phyloP scores from a whole-genome alignment of 305 asterid species.

The Nicotiana rustica region DNA sequence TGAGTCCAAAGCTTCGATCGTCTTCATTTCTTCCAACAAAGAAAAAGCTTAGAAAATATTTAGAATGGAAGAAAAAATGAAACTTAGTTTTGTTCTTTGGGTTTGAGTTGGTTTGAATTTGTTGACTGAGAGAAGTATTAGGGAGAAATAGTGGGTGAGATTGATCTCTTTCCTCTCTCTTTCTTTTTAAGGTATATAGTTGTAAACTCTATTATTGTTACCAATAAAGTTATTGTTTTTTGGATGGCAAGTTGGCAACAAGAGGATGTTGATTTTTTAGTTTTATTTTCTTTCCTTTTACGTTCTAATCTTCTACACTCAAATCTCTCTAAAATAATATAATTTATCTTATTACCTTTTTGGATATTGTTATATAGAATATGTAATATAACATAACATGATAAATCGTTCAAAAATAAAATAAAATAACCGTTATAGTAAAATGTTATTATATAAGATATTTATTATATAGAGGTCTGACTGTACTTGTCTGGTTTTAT shows the following conservation, averaged over 20 bases:
- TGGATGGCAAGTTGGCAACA: slow-evolving; percentile 21
- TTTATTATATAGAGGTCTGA: no score
- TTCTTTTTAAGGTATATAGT: neutral
- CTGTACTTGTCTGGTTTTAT: no score
- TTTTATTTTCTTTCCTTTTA: neutral
- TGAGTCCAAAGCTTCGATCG: slow-evolving; percentile 41
- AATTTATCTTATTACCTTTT: no score
- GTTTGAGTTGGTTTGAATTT: slow-evolving; percentile 39
- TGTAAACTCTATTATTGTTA: neutral
- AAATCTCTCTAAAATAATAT: no score
- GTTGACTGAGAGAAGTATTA: slow-evolving; percentile 31
- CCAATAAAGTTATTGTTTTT: neutral
- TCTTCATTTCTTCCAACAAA: neutral
- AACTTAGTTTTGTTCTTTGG: slow-evolving; percentile 28
- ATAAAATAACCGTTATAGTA: no score
- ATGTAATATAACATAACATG: no score
- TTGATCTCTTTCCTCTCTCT: neutral
- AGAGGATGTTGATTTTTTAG: slow-evolving; percentile 9
- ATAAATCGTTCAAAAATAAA: no score
- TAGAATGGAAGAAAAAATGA: neutral
- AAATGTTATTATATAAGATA: no score
- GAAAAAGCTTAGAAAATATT: neutral
- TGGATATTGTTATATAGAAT: no score
- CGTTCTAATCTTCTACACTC: neutral
- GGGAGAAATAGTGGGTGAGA: slow-evolving; percentile 23